Evolutionary conservation across 1,139 yeast genomes (phyloP), one percentile per base, ranked within the genome.

Genomic region (Magnusiomyces tetraspermus): DNA sequence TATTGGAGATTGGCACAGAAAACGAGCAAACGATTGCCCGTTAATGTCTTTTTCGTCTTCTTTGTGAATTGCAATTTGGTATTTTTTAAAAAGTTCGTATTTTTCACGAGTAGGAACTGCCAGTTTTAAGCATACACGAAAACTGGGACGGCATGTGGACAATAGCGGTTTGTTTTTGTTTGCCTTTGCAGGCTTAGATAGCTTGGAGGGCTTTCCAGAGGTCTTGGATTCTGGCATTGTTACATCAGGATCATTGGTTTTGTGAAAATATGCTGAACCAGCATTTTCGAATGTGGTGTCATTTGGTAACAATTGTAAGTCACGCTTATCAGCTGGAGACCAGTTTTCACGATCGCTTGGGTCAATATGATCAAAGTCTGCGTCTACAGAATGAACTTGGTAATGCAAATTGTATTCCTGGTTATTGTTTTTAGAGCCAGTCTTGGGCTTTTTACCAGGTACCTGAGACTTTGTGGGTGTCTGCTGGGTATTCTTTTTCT

Each of bases 31-130:
- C 5, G 80, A 76, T 13, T 62, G 55, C 44, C 64, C 66, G 0
- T 74, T 64, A 0, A 79, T 70, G 4, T 80, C 79, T 1, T 67
- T 67, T 0, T 75, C 77, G 1, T 68, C 58, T 56, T 88, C 96
- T 43, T 79, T 70, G 63, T 90, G 97, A 0, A 89, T 79, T 0
- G 59, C 55, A 28, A 72, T 70, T 65, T 90, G 97, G 64, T 90
- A 90, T 60, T 76, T 80, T 53, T 75, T 77, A 66, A 77, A 90
- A 47, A 90, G 67, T 19, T 74, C 71, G 63, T 69, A 89, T 66
- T 88, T 89, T 53, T 82, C 90, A 13, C 69, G 61, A 0, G 85
- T 69, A 59, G 70, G 82, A 1, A 53, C 60, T 1, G 86, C 76
- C 0, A 80, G 74, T 53, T 78, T 90, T 56, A 81, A 17, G 10